phyloP scores from a whole-genome alignment of 2,329 filamentous ascomycete species.

The Aspergillus cejpii region DNA sequence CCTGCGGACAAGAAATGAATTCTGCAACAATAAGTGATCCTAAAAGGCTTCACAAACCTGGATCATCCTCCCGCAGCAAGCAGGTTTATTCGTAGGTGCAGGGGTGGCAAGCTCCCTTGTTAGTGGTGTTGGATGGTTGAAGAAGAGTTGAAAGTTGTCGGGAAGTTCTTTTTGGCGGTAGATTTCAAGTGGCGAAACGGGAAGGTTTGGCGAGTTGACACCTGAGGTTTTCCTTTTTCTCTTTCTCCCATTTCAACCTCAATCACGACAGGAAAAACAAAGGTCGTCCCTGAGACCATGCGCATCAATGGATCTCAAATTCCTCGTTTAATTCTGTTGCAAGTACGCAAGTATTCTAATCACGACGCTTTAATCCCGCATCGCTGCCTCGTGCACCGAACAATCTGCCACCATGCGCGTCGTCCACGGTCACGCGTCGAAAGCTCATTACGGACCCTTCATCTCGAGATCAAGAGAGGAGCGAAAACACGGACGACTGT shows the following conservation, averaged over 20 bases:
- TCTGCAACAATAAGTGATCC: constrained; percentile 19
- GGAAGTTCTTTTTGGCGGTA: constrained; percentile 23
- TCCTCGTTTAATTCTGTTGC: constrained; percentile 9
- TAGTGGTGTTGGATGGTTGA: constrained; percentile 19
- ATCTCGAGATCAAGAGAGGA: constrained; percentile 19
- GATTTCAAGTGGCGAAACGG: constrained; percentile 35
- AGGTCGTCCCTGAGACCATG: constrained; percentile 16
- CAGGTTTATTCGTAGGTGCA: constrained; percentile 22
- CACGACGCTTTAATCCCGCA: constrained; percentile 6
- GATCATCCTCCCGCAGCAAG: constrained; percentile 32
- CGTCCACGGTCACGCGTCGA: constrained; percentile 17
- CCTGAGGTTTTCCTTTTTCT: constrained; percentile 19
- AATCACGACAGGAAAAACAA: background rate
- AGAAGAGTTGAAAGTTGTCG: constrained; percentile 24
- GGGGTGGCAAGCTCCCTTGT: constrained; percentile 23
- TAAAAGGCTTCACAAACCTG: constrained; percentile 33
- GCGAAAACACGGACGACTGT: constrained; percentile 35
- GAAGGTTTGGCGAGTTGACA: constrained; percentile 23
- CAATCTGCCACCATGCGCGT: constrained; percentile 28
- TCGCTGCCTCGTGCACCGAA: constrained; percentile 21
- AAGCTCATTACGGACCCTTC: constrained; percentile 10
- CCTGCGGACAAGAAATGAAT: constrained; percentile 23
- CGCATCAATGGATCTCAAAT: constrained; percentile 18
- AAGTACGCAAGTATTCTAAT: background rate
- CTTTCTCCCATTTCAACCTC: constrained; percentile 3